Base-by-base conservation (phyloP, 2,329 filamentous ascomycete species). In the Aureobasidium sp. region DNA sequence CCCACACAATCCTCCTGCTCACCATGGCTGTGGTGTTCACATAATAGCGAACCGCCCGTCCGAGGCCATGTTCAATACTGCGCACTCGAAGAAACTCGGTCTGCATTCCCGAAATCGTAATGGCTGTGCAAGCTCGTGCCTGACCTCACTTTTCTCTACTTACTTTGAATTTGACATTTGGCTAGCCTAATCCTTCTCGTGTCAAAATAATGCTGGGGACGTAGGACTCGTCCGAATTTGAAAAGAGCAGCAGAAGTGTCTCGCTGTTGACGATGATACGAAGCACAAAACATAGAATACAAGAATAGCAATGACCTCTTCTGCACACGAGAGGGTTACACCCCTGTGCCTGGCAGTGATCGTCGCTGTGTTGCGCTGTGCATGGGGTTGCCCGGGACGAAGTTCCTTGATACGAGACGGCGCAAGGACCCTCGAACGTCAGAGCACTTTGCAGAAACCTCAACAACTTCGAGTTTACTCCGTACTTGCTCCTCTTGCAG, bases 371-470 rank as follows among this genome's bases (percentile, higher is more conserved):
- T 29, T 41, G 36, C 41, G 53, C 53, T 44, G 39, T 57, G 53
- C 53, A 57, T 57, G 53, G 27, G 51, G 51, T 55, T 55, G 51
- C 51, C 51, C 37, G 51, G 51, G 36, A 43, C 36, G 20, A 46
- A 57, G 46, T 36, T 55, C 36, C 27, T 57, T 57, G 53, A 46
- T 46, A 46, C 53, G 53, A 57, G 53, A 34, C 39, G 20, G 20
- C 13, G 41, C 51, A 55, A 43, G 51, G 51, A 55, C 51, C 51
- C 26, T 3, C 51, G 24, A 43, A 55, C 51, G 51, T 55, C 51
- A 55, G 20, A 55, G 24, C 34, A 51, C 47, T 52, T 27, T 52
- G 50, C 50, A 52, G 37, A 43, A 55, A 39, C 51, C 53, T 57
- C 53, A 57, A 57, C 53, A 46, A 46, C 39, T 57, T 52, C 50